Base-by-base conservation (phyloP, 164 flowering plant genomes). In the Dillenia turbinata region DNA sequence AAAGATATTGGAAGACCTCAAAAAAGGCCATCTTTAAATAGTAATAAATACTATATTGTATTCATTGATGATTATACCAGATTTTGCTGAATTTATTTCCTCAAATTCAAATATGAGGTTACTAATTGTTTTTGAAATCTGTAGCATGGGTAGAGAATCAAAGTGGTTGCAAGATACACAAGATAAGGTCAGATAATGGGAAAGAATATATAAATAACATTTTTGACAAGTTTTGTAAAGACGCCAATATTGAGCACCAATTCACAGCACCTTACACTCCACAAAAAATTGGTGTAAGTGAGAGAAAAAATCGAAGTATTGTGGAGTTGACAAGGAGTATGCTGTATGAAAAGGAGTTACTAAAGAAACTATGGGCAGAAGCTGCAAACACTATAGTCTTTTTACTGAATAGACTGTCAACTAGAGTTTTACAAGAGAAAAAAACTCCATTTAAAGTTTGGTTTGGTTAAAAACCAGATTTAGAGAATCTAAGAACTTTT, bases 71-170 rank as follows among this genome's bases (percentile, higher is more conserved):
- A 69, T 55, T 48, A 2, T 12, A 56, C 60, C 12, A 47, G 60
- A 53, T 40, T 58, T 45, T 69, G 73, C 15, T 69, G 64, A 69
- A 64, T 64, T 59, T 64, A 44, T n/a, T 64, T 69, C 12, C 7
- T 64, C 12, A 59, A 64, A 13, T 49, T 13, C 16, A 64, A 69
- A 52, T 52, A 12, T 52, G 55, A 52, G 19, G 55, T 52, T 52
- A 4, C 55, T 52, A 16, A 52, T 16, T 3, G 6, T 2, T 52
- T 52, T 16, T 52, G 55, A 24, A 13, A 16, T 0, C 12, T 52
- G 9, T 6, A 16, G 55, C 55, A 13, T 52, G 55, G 55, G 22
- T 52, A 6, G 22, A 52, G 3, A 52, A 52, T 52, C 55, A 52
- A 52, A 16, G 55, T n/a, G 55, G 22, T 52, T 52, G 15, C 4